Conservation (phyloP, 495 filamentous ascomycete genomes). For the Talaromyces nanjingensis region DNA sequence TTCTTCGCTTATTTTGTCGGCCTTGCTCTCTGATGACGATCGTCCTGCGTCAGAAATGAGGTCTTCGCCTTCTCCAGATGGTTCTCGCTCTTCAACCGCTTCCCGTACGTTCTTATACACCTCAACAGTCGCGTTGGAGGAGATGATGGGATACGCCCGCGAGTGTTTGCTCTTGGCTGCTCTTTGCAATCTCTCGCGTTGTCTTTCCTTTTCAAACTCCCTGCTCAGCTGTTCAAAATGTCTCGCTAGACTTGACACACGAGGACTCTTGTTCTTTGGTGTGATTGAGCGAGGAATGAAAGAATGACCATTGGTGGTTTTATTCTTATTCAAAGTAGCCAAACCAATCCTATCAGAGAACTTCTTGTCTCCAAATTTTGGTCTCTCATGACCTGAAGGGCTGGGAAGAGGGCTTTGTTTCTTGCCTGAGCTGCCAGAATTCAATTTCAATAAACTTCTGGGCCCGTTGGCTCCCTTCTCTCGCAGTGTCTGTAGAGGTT, state of each 20-base stretch:
- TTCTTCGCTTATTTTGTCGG: constrained; percentile 24
- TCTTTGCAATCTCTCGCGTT: constrained; percentile 74
- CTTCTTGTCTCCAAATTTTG: constrained; percentile 59
- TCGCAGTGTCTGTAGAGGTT: constrained; percentile 45
- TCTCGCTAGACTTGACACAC: constrained; percentile 81
- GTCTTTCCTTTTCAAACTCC: constrained; percentile 92
- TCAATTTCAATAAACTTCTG: constrained; percentile 18
- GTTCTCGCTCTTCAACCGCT: constrained; percentile 79
- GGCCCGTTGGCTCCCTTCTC: constrained; percentile 19
- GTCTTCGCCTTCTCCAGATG: constrained; percentile 57
- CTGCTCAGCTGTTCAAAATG: constrained; percentile 95
- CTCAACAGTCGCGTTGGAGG: constrained; percentile 93
- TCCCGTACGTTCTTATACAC: constrained; percentile 90
- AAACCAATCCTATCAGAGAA: constrained; percentile 59
- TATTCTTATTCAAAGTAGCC: constrained; percentile 50
- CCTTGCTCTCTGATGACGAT: constrained; percentile 19
- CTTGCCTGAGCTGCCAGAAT: constrained; percentile 16
- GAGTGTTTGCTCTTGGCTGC: constrained; percentile 74
- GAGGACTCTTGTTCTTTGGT: constrained; percentile 55
- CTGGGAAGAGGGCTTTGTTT: constrained; percentile 13
- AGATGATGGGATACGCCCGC: constrained; percentile 78
- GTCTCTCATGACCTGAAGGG: constrained; percentile 21
- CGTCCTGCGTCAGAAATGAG: constrained; percentile 21
- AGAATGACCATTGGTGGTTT: constrained; percentile 57
- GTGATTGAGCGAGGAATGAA: constrained; percentile 84